Base-by-base conservation (phyloP, 192 early-diverging fungal genomes). In the Coemansia sp. region DNA sequence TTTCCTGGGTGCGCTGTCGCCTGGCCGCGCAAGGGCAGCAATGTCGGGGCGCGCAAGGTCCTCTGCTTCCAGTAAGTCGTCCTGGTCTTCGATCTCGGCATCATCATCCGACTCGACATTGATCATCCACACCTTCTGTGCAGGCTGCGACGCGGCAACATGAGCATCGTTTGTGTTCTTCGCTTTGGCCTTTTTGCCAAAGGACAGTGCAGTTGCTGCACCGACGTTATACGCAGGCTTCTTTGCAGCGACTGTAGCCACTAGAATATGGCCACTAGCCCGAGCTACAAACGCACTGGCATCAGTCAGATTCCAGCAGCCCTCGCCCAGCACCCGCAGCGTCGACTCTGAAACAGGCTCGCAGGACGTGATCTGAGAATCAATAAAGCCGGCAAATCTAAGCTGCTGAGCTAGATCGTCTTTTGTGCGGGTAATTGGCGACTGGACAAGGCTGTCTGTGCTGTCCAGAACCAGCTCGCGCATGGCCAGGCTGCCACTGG, bases 161-260 rank as follows among this genome's bases (percentile, higher is more conserved):
- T 70, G 75, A 24, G 73, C 72, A 24, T 56, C 75, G n/a, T 68
- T 67, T 19, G 55, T 65, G 23, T 55, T 74, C 15, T 70, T 67
- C 19, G 56, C 62, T 50, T 65, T 76, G 52, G 83, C 83, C 83
- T 92, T 94, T 54, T 87, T 91, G 25, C 84, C 87, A 84, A 95
- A 94, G 6, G 87, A 84, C 53, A 97, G 73, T 45, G 88, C 90
- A 15, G 90, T 85, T 25, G 89, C 88, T 52, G 89, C 89, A 4
- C 97, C 97, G 1, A 96, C 85, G 51, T 94, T 89, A 75, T 95
- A 96, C 1, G 75, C 76, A 2, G 95, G 94, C 79, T 92, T 94
- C 65, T 88, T 85, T 41, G 88, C 90, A 12, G 64, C 64, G 38
- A 86, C 79, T 24, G 35, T 27, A 2, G 50, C 69, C 4, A 57